These are phyloP conservation scores for Jatropha podagrica DNA, from an alignment of 441 rosid genomes.

Conservation along the genomic window DNA sequence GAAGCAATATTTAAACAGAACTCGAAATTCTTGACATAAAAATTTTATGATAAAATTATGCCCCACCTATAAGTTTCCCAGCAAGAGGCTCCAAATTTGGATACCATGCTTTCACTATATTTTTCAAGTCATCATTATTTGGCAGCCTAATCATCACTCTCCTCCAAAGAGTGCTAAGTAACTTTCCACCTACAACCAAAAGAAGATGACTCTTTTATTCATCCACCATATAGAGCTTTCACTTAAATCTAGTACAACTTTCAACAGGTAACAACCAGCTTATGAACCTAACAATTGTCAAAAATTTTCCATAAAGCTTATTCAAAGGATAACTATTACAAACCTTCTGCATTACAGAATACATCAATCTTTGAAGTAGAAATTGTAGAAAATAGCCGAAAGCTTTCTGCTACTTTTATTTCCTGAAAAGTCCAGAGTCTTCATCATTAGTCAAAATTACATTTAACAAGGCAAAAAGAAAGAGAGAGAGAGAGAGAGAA, in stretches of 20 bases:
- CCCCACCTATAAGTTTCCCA: conserved; percentile 73
- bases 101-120: conserved; percentile 66
- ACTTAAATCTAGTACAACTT: not conserved
- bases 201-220: not conserved
- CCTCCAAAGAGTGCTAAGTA: conserved; percentile 80
- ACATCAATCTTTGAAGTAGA: conserved; percentile 64
- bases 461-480: not conserved
- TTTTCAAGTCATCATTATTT: conserved; percentile 59
- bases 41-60: not conserved
- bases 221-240: not conserved
- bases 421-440: conserved; percentile 50
- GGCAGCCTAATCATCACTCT: conserved; percentile 79
- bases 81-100: conserved; percentile 67
- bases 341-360: conserved; percentile 57
- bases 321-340: conserved; percentile 12
- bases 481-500: not conserved
- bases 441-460: conserved; percentile 19
- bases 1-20: conserved; percentile 19
- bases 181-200: conserved; percentile 60
- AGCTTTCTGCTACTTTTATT: conserved; percentile 79
- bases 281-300: conserved; percentile 3
- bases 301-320: not conserved
- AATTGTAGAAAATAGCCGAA: conserved; percentile 83
- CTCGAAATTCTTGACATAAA: conserved; percentile 15
- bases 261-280: not conserved